Evolutionary conservation across 2,329 filamentous ascomycete genomes (phyloP), one percentile per base, ranked within the genome.

Genomic region (Thielaviopsis musarum): DNA sequence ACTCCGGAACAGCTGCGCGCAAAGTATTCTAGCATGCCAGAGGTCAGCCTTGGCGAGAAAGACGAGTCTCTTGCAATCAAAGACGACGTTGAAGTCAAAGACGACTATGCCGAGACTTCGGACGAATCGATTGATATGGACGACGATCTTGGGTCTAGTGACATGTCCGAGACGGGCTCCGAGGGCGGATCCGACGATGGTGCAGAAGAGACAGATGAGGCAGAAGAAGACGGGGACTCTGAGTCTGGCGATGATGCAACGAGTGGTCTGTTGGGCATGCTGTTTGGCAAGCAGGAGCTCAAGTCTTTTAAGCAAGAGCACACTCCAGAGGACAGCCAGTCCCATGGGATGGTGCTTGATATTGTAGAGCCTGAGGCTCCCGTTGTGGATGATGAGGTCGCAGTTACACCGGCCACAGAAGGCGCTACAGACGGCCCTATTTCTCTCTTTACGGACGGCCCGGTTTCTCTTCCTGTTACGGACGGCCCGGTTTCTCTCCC

Each of bases 1-100:
- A 87, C 84, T 0, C 80, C 84, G 62, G 85, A 87, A 60, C 81
- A 88, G 66, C 69, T 88, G 15, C 78, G 76, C 26, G 76, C 77
- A 48, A 89, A 89, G 67, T 89, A 88, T 63, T 80, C 81, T 9
- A 76, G 83, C 58, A 72, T 88, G 6, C 82, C 83, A 0, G 74
- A 75, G 19, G 62, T 78, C 3, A 68, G 73, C 10, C n/a, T n/a
- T 21, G 38, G 2, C 2, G 26, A 10, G 3, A 51, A 30, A 28
- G 17, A 13, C 30, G 22, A 53, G 30, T 13, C 56, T 13, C 26
- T 61, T 19, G 15, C 63, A 10, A 63, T 66, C 17, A 65, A 65
- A 17, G 58, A 64, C 28, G 21, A 13, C n/a, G 49, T 26, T 26
- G 15, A 21, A 5, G 22, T 19, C 21, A n/a, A 60, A n/a, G 58